Base-by-base conservation (phyloP, 2,329 filamentous ascomycete genomes). In the Fusarium verrucosum region DNA sequence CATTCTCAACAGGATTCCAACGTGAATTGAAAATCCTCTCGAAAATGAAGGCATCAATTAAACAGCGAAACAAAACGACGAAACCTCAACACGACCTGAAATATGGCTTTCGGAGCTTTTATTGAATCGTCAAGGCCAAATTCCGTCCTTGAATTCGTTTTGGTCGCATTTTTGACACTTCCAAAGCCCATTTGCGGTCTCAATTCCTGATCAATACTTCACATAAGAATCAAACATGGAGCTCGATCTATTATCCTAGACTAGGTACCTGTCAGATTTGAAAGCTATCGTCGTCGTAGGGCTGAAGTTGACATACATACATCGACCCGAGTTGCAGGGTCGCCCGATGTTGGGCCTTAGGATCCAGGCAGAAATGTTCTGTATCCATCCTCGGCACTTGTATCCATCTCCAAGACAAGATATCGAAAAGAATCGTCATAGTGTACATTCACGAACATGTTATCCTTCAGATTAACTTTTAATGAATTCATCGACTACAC, bases 251-350 rank as follows among this genome's bases (percentile, higher is more conserved):
- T 32, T 11, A 32, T 16, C n/a, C 16, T 57, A 61, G 62, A 40
- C 65, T 65, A 58, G 70, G 52, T 61, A 62, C 65, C 68, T 47
- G 52, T 52, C 64, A 66, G 68, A 53, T 62, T 65, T 62, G 70
- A 67, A 70, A 62, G 66, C 71, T 35, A 23, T 35, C 26, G 40
- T 47, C 33, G 33, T 41, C 60, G 62, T 71, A 73, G 72, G 72
- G 72, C 71, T 73, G 70, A 72, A 69, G 25, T 50, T 50, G 36
- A 42, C 45, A 47, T n/a, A 42, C 45, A 47, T n/a, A 32, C 30
- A 32, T 32, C n/a, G 30, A 32, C 30, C 30, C 30, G 30, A 32
- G 30, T 32, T 6, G 14, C 30, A 11, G 30, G 30, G 30, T 32
- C 14, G 9, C 14, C n/a, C 16, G 10, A 47, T 10, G 9, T 10